Evolutionary conservation across 345 rosid genomes (phyloP), one percentile per base, ranked within the genome.

Genomic region (Eucalyptus polyanthemos): DNA sequence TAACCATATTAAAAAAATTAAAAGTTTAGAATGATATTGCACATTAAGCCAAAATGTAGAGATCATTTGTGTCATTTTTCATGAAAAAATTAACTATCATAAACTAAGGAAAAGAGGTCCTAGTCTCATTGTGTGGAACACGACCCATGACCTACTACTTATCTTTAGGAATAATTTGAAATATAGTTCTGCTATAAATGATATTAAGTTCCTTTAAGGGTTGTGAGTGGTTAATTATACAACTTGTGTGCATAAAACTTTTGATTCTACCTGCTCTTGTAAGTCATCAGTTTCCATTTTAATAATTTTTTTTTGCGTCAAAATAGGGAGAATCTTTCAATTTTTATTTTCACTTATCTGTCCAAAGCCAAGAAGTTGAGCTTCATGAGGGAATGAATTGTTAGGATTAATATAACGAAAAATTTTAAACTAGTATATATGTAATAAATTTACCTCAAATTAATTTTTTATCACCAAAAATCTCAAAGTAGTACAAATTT

Each of bases 1-100:
- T 0, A 4, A 21, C 2, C 11, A 54, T 1, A 9, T 54, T 54
- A 53, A 17, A 7, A 0, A 53, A 53, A 53, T 53, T 53, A 19
- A 53, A 51, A 19, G 24, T 53, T 53, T 50, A 50, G 7, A 0
- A 50, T 50, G 53, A 50, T 50, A 50, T 50, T 50, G 19, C 53
- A 50, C 53, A 50, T 6, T 50, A 16, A 50, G 21, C 8, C 3
- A 51, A 51, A 51, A 58, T 58, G 19, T 58, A 25, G 4, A 5
- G 67, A 58, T 5, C n/a, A 58, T 54, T 7, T 54, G 2, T 21
- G 25, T 54, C 27, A 25, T 58, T 58, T 25, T 5, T 5, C 29
- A 3, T 11, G 7, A 58, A 58, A 58, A 24, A 25, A 0, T 58
- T 10, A 24, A 5, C 65, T 3, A 25, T 58, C 29, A 5, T 58